Base-by-base conservation (phyloP, 371 early-diverging fungal species). In the Dipsacomyces acuminosporus region DNA sequence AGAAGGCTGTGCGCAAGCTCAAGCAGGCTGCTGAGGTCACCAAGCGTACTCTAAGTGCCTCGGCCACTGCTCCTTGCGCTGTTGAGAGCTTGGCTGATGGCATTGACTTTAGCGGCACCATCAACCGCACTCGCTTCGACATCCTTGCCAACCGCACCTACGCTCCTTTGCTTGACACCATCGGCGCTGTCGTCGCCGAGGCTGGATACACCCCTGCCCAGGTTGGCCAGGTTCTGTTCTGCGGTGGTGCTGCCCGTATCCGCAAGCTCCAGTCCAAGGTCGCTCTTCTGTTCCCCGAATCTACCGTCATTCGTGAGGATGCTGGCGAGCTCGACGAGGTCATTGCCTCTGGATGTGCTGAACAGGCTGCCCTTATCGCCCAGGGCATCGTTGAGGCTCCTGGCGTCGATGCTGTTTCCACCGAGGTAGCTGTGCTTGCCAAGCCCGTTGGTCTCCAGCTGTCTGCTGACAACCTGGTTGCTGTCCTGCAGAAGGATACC, bases 191-290 rank as follows among this genome's bases (percentile, higher is more conserved):
- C 11, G 62, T 97, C 46, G 71, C 62, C 41, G 86, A 88, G 67
- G 83, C 84, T 45, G 79, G 83, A 13, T 77, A 84, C 66, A 77
- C 78, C 54, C 63, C 79, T 18, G 69, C 73, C 50, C 84, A 89
- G 56, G 81, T 98, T 57, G 82, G 83, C 69, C 89, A 93, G 73
- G 89, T 99, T 58, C 83, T 99, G 35, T 78, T 99, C 51, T 95
- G 94, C 51, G 99, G 99, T 74, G 99, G 99, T 52, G 79, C 95
- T 51, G 89, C 96, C 56, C 93, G 99, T 78, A 94, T 99, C 78
- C 97, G 98, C 75, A 95, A 94, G 81, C 87, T 99, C 63, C 87
- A 89, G 69, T 69, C 86, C 61, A 81, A 90, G 61, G 72, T 99
- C 23, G 81, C 80, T 15, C 78, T 76, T 20, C 81, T 89, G 70